Base-by-base conservation (phyloP, 2,329 filamentous ascomycete genomes). In the Botrytis cinerea region DNA sequence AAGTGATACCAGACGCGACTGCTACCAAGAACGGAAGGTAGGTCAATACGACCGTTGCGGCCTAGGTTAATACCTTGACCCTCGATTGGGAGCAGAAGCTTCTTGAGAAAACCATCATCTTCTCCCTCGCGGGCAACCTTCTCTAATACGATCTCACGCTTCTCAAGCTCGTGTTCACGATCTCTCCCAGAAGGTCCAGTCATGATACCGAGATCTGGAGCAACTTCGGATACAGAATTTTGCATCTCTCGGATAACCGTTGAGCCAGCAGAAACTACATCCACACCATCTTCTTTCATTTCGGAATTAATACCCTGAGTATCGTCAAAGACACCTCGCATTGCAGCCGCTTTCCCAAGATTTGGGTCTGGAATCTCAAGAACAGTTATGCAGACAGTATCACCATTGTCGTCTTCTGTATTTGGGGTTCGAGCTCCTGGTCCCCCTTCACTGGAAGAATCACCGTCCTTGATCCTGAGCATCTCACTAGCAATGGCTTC, bases 1-100 rank as follows among this genome's bases (percentile, higher is more conserved):
- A 99, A 87, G 78, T 99, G 96, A 82, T 97, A 97, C 96, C 96
- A 99, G 1, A 95, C 91, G 79, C 96, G 90, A 83, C 94, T 98
- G 80, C 93, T 94, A 75, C 89, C 90, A 18, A 98, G 86, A 2
- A 93, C 86, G 57, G 88, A 86, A 12, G 91, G 84, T 1, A 98
- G 87, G 80, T 97, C 93, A 76, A 98, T 88, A 6, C 95, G 92
- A 64, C 92, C 93, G 74, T 88, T 86, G 75, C 90, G 91, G 63
- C 95, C 95, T 6, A 97, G 86, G 64, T 90, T 90, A 76, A 98
- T 91, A n/a, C 93, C 94, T 80, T 95, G 87, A 2, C 90, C 91
- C 38, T 90, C 86, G 4, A 92, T 83, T 0, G 96, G 94, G 82
- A 97, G 94, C 0, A 99, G 85, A 8, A 98, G 83, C 77, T 91